Conservation (phyloP, 495 filamentous ascomycete species). For the Annulohypoxylon bovei region DNA sequence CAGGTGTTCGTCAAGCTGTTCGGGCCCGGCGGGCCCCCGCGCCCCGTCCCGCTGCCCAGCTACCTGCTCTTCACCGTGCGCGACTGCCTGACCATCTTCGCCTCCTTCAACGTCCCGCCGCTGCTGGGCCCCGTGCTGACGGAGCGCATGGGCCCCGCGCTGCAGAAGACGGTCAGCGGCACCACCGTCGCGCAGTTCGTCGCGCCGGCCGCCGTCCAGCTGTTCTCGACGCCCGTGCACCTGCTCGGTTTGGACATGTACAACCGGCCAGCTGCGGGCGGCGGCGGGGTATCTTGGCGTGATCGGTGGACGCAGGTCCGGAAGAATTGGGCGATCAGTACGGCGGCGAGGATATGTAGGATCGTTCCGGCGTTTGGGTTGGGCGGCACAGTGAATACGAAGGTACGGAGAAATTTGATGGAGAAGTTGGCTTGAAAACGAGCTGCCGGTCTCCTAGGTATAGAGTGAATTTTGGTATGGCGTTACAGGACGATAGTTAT, state of each 20-base stretch:
- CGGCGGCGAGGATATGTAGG: conserved; percentile 83
- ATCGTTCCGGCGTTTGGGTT: conserved; percentile 95
- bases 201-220: conserved; percentile 82
- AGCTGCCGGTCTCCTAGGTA: not conserved
- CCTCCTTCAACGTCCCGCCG: conserved; percentile 89
- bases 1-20: conserved; percentile 85
- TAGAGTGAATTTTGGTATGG: conserved; percentile 7
- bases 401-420: conserved; percentile 68
- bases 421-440: conserved; percentile 50
- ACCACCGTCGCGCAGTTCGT: conserved; percentile 79
- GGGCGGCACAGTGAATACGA: conserved; percentile 87
- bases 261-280: conserved; percentile 68
- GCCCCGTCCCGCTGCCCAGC: conserved; percentile 68
- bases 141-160: conserved; percentile 61
- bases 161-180: conserved; percentile 51
- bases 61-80: conserved; percentile 84
- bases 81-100: conserved; percentile 93
- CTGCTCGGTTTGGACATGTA: conserved; percentile 89
- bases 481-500: conserved; percentile 13
- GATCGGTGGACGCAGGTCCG: conserved; percentile 72
- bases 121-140: conserved; percentile 74
- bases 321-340: conserved; percentile 81
- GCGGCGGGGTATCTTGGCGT: conserved; percentile 54
- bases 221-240: conserved; percentile 87
- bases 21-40: conserved; percentile 64